Percentiles rank a stretch among this genome's conserved stretches.
These are phyloP conservation scores for Naumovozyma baii DNA, from an alignment of 805 yeast species.

Conservation along the genomic window DNA sequence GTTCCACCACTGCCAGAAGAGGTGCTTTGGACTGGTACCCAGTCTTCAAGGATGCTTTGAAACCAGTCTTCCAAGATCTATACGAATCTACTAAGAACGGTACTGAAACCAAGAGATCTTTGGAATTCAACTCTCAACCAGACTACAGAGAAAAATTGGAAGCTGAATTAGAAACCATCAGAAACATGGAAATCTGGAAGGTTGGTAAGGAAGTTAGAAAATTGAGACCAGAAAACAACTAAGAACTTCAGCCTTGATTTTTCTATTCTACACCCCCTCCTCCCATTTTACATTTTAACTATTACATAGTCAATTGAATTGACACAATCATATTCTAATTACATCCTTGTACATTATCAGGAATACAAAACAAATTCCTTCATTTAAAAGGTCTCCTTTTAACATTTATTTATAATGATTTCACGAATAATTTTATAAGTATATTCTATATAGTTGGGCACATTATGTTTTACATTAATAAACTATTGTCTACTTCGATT, in stretches of 20 bases:
- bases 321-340: conserved; percentile 7
- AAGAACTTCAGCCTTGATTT: conserved; percentile 23
- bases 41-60: conserved; percentile 94
- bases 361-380: background rate
- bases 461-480: background rate
- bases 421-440: background rate
- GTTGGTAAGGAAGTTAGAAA: conserved; percentile 99
- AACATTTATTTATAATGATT: background rate
- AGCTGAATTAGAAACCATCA: conserved; percentile 83
- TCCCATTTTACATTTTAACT: background rate
- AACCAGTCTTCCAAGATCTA: conserved; percentile 95
- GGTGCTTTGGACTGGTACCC: conserved; percentile 99
- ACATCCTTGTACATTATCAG: background rate
- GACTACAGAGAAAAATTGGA: conserved; percentile 97
- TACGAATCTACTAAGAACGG: conserved; percentile 94
- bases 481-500: background rate
- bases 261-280: background rate
- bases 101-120: conserved; percentile 93
- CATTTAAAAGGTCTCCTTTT: background rate
- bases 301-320: conserved; percentile 24
- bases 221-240: conserved; percentile 98
- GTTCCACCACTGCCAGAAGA: conserved; percentile 99
- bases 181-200: conserved; percentile 98
- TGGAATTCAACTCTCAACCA: conserved; percentile 95
- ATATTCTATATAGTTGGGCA: background rate